Evolutionary conservation across 2,329 filamentous ascomycete species (phyloP).

Genomic region (Epichloe coenophiala): DNA sequence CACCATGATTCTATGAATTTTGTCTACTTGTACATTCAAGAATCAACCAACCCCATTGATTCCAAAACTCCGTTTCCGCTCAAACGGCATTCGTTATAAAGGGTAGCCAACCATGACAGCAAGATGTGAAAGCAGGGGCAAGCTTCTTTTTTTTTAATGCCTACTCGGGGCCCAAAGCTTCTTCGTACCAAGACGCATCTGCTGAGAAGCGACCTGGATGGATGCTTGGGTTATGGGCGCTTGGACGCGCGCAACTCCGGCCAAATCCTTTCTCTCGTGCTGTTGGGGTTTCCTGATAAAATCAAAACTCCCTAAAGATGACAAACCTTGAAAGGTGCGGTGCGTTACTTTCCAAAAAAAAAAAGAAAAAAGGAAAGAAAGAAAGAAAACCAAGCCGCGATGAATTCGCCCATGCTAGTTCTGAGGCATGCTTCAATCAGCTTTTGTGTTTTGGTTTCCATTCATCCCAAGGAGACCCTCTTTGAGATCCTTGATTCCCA

Average conservation of each 20-base stretch:
- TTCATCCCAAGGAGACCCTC: conserved; percentile 46
- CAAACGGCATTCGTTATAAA: neutral
- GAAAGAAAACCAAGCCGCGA: neutral
- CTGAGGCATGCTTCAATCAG: conserved; percentile 15
- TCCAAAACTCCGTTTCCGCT: conserved; percentile 13
- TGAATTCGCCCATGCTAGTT: neutral
- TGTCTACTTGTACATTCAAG: conserved; percentile 6
- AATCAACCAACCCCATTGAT: conserved; percentile 2
- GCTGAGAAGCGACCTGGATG: neutral
- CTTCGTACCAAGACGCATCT: neutral
- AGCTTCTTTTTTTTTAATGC: too few relatives aligned
- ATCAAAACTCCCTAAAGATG: neutral
- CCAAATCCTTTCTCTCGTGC: neutral
- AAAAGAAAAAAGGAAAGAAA: too few relatives aligned
- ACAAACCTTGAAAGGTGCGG: conserved; percentile 1
- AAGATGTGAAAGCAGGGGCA: neutral
- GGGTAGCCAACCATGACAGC: neutral
- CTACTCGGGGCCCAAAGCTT: neutral
- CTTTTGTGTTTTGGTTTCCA: conserved; percentile 22
- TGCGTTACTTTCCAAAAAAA: conserved; percentile 4
- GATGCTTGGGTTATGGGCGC: neutral
- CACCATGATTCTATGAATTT: too few relatives aligned
- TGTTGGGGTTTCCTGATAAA: neutral
- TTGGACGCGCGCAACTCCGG: neutral
- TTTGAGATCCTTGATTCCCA: conserved; percentile 40